These are phyloP conservation scores for Metarhizium album DNA, from an alignment of 2,329 filamentous ascomycete genomes.

Conservation along the genomic window DNA sequence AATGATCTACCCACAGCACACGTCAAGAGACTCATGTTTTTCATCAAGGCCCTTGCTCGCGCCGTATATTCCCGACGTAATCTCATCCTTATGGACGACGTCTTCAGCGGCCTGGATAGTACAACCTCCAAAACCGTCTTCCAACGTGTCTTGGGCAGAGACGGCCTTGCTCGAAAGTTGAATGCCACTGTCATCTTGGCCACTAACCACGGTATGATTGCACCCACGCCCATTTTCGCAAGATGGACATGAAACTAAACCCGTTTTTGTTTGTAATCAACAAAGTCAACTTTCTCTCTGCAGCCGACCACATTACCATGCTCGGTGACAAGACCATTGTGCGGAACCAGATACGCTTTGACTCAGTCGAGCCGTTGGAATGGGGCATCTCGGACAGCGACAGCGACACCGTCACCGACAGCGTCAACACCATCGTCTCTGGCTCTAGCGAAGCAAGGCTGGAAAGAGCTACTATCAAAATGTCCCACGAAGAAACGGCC, in stretches of 20 bases:
- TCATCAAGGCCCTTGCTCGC: slow-evolving; percentile 29
- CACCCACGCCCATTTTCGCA: slow-evolving; percentile 14
- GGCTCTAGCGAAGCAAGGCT: background rate
- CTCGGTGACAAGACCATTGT: slow-evolving; percentile 12
- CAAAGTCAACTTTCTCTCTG: slow-evolving; percentile 15
- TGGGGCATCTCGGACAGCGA: slow-evolving; percentile 10
- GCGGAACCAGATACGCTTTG: slow-evolving; percentile 15
- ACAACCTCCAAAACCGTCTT: slow-evolving; percentile 33
- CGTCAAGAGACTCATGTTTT: background rate
- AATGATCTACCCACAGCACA: too few relatives aligned
- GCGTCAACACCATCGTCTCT: background rate
- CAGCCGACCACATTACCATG: slow-evolving; percentile 16
- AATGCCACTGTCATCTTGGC: slow-evolving; percentile 31
- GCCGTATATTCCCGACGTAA: slow-evolving; percentile 31
- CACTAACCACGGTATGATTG: slow-evolving; percentile 20
- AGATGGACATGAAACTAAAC: background rate
- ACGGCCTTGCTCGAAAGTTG: slow-evolving; percentile 28
- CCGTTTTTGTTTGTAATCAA: background rate
- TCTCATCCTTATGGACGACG: slow-evolving; percentile 35
- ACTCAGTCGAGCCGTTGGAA: slow-evolving; percentile 9
- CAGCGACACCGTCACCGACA: background rate
- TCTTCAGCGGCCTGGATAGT: slow-evolving; percentile 33
- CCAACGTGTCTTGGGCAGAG: slow-evolving; percentile 25
- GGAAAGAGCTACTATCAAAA: background rate
- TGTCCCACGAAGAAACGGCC: background rate